phyloP scores from a whole-genome alignment of 306 rosid genomes.

The Hippophae tibetana region DNA sequence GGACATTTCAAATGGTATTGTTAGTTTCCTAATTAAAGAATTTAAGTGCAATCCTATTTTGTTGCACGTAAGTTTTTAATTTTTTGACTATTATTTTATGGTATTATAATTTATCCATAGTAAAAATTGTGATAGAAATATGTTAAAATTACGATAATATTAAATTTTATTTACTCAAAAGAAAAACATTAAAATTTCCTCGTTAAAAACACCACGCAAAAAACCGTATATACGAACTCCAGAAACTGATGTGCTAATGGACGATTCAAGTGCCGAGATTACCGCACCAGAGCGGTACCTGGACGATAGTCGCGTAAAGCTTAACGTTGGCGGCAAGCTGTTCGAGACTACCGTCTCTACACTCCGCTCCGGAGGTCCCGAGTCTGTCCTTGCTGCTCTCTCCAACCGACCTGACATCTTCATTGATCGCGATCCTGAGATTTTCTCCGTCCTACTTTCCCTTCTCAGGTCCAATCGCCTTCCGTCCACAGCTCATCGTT shows the following conservation, averaged over 20 bases:
- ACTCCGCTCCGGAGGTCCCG: slow-evolving; percentile 60
- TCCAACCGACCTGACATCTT: slow-evolving; percentile 55
- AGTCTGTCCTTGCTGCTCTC: slow-evolving; percentile 61
- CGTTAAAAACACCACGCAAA: no score
- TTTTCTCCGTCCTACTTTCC: slow-evolving; percentile 70
- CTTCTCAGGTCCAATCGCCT: slow-evolving; percentile 69
- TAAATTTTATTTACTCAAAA: no score
- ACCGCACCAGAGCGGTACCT: neutral
- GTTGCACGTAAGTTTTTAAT: no score
- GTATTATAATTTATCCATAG: no score
- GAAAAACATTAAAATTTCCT: no score
- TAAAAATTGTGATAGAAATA: no score
- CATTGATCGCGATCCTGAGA: slow-evolving; percentile 88
- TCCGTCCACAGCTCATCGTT: slow-evolving; percentile 53
- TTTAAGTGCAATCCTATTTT: no score
- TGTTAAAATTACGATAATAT: no score
- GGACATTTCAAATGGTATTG: no score
- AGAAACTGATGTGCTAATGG: slow-evolving; percentile 5
- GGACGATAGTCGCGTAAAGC: slow-evolving; percentile 47
- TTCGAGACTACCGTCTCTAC: slow-evolving; percentile 72
- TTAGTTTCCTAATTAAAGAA: no score
- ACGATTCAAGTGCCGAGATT: slow-evolving; percentile 26
- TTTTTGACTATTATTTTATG: no score
- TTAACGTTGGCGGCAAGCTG: slow-evolving; percentile 84
- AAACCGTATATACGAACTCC: no score